A percentile compares a stretch with the other conserved stretches of the same genome.
These are phyloP conservation scores for Infundibulicybe gibba DNA, from an alignment of 768 basidiomycete species.

Conservation along the genomic window DNA sequence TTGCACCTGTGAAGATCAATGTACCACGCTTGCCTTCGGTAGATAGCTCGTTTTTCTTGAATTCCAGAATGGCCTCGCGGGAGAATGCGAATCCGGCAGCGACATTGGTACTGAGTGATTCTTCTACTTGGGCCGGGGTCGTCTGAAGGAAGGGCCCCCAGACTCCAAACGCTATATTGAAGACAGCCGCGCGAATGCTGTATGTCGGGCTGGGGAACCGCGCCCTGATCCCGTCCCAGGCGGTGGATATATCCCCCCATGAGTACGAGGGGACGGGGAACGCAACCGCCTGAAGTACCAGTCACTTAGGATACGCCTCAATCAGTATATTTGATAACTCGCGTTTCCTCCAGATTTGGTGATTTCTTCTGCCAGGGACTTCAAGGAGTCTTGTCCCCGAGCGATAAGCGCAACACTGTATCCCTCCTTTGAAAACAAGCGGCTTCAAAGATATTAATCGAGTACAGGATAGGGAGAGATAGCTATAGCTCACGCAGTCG, in stretches of 20 bases:
- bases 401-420: slow-evolving; percentile 69
- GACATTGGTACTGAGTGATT: slow-evolving; percentile 47
- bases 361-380: slow-evolving; percentile 51
- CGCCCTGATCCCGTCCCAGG: slow-evolving; percentile 42
- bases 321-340: slow-evolving; percentile 5
- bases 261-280: slow-evolving; percentile 54
- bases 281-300: slow-evolving; percentile 42
- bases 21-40: slow-evolving; percentile 55
- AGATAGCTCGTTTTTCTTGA: slow-evolving; percentile 54
- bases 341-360: slow-evolving; percentile 59
- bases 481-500: slow-evolving; percentile 39
- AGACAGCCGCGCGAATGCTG: slow-evolving; percentile 58
- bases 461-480: background rate
- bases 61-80: slow-evolving; percentile 52
- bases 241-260: slow-evolving; percentile 44
- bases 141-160: slow-evolving; percentile 70
- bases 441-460: slow-evolving; percentile 29
- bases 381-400: slow-evolving; percentile 48
- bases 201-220: slow-evolving; percentile 45
- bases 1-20: slow-evolving; percentile 72
- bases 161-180: slow-evolving; percentile 53
- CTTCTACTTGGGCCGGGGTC: slow-evolving; percentile 52
- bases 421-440: slow-evolving; percentile 56
- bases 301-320: background rate
- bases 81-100: slow-evolving; percentile 63